phyloP scores from a whole-genome alignment of 2,329 filamentous ascomycete species.

The Emergomyces africanus region DNA sequence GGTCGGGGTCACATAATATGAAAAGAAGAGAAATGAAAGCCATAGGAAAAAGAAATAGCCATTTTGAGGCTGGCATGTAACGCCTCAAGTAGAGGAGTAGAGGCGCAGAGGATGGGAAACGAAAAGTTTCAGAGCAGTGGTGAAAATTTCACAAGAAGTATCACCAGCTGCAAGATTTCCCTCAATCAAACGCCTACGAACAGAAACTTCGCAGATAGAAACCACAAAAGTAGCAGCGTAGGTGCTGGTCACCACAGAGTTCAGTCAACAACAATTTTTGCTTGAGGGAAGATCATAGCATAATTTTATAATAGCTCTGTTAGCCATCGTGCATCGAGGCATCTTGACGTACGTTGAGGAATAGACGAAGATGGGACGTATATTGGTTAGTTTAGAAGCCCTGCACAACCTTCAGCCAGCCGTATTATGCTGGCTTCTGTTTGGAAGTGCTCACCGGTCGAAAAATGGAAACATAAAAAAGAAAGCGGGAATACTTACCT shows the following conservation, averaged over 20 bases:
- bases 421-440: neutral
- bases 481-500: neutral
- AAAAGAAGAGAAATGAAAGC: neutral
- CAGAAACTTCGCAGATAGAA: neutral
- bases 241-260: neutral
- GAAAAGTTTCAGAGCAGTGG: neutral
- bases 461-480: neutral
- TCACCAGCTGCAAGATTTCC: neutral
- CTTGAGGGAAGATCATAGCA: neutral
- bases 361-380: neutral
- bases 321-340: neutral
- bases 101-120: too few species aligned
- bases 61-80: neutral
- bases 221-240: neutral
- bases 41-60: neutral
- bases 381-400: neutral
- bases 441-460: neutral
- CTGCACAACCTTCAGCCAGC: neutral
- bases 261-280: neutral
- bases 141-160: neutral
- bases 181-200: neutral
- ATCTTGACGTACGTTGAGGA: neutral
- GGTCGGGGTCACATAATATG: neutral
- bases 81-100: neutral
- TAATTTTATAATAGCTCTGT: neutral